Conservation (phyloP, 2,329 filamentous ascomycete species). For the Aspergillus proliferans region DNA sequence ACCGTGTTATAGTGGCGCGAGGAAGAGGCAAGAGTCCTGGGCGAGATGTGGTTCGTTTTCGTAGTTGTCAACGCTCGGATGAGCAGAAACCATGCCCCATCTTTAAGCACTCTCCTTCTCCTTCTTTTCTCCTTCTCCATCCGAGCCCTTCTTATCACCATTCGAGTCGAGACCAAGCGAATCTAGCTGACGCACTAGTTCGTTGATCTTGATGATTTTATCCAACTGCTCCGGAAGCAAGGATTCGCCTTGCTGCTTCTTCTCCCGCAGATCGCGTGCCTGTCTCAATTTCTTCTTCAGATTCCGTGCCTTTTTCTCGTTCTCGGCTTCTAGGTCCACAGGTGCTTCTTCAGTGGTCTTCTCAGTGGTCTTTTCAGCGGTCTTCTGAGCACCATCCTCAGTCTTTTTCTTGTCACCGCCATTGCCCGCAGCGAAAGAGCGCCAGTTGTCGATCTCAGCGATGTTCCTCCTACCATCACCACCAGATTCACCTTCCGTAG, state of each 20-base stretch:
- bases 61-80: neutral
- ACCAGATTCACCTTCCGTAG: conserved; percentile 50
- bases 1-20: neutral
- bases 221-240: conserved; percentile 91
- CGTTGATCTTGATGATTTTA: conserved; percentile 95
- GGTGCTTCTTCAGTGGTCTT: conserved; percentile 25
- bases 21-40: neutral
- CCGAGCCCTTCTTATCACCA: conserved; percentile 53
- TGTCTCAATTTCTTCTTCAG: conserved; percentile 93
- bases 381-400: conserved; percentile 19
- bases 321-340: conserved; percentile 66
- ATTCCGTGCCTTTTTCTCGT: conserved; percentile 86
- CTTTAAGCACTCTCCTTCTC: conserved; percentile 1
- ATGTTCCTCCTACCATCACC: conserved; percentile 16
- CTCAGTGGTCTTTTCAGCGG: conserved; percentile 14
- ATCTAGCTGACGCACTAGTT: conserved; percentile 83
- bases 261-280: conserved; percentile 79
- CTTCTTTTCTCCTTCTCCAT: conserved; percentile 10
- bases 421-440: conserved; percentile 15
- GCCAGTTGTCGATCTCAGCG: conserved; percentile 27
- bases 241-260: conserved; percentile 79
- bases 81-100: neutral
- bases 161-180: conserved; percentile 76
- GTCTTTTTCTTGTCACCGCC: conserved; percentile 17
- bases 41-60: neutral